phyloP scores from a whole-genome alignment of 345 rosid species.

The Rhodomyrtus tomentosa region DNA sequence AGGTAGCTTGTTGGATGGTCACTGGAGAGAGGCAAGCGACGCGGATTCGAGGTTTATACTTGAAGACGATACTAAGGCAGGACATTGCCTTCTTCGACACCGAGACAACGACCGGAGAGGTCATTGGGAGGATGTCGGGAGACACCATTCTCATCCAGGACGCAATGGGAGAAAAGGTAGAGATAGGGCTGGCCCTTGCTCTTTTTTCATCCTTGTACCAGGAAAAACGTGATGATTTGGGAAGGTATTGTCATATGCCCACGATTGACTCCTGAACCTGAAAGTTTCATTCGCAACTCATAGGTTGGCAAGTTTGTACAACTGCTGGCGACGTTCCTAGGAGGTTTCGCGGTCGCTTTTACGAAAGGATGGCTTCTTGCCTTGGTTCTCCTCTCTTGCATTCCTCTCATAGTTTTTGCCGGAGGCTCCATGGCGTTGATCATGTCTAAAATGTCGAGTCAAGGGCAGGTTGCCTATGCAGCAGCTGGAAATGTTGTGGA shows the following conservation, averaged over 20 bases:
- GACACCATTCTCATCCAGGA: constrained; percentile 89
- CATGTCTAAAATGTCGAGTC: constrained; percentile 61
- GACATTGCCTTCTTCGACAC: constrained; percentile 78
- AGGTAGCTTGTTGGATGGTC: constrained; percentile 88
- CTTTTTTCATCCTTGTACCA: background rate
- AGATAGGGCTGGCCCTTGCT: background rate
- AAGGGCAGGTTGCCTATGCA: constrained; percentile 70
- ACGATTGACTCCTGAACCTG: background rate
- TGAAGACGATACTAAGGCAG: constrained; percentile 75
- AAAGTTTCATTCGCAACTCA: background rate
- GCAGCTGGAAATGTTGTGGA: constrained; percentile 83
- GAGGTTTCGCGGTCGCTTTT: constrained; percentile 59
- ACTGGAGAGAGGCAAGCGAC: constrained; percentile 81
- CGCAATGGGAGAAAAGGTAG: constrained; percentile 89
- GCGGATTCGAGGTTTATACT: constrained; percentile 60
- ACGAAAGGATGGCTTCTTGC: constrained; percentile 50
- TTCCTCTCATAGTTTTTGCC: constrained; percentile 44
- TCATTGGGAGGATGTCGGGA: constrained; percentile 87
- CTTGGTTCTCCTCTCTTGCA: constrained; percentile 36
- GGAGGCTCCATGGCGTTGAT: constrained; percentile 49
- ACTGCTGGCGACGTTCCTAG: constrained; percentile 44
- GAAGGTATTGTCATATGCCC: background rate
- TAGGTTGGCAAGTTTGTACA: constrained; percentile 81
- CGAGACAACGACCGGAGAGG: constrained; percentile 83
- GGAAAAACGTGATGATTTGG: background rate